Conservation (phyloP, 2,329 filamentous ascomycete species). For the Xylaria sp. region DNA sequence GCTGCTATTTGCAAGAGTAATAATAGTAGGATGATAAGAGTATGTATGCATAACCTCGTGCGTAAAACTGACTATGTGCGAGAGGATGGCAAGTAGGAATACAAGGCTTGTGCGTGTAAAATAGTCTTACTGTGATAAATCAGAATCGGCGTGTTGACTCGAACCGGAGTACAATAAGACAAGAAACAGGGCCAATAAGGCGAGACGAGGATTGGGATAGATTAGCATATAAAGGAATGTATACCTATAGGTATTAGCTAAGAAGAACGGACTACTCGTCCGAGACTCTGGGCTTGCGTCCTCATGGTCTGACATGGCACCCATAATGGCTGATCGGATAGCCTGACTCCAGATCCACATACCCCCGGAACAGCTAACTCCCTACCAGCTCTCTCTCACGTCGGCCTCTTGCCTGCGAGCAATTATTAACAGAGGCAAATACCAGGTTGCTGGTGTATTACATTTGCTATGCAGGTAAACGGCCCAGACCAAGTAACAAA, state of each 20-base stretch:
- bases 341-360: slow-evolving; percentile 15
- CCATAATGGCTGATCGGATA: slow-evolving; percentile 9
- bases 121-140: no score
- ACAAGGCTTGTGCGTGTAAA: no score
- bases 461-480: slow-evolving; percentile 17
- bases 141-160: no score
- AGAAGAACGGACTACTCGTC: neutral
- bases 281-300: slow-evolving; percentile 1
- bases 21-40: slow-evolving; percentile 6
- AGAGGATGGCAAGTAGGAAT: neutral
- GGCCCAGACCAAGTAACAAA: slow-evolving; percentile 13
- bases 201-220: neutral
- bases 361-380: slow-evolving; percentile 4
- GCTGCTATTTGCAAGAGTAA: neutral
- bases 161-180: no score
- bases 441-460: slow-evolving; percentile 15
- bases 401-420: slow-evolving; percentile 2
- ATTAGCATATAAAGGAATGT: slow-evolving; percentile 1
- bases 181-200: neutral
- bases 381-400: neutral
- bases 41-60: slow-evolving; percentile 16
- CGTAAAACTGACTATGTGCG: neutral
- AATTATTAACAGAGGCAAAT: slow-evolving; percentile 6
- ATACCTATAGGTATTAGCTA: slow-evolving; percentile 1
- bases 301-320: slow-evolving; percentile 7